phyloP scores from a whole-genome alignment of 2,329 filamentous ascomycete genomes.

The Paramyrothecium sp. region DNA sequence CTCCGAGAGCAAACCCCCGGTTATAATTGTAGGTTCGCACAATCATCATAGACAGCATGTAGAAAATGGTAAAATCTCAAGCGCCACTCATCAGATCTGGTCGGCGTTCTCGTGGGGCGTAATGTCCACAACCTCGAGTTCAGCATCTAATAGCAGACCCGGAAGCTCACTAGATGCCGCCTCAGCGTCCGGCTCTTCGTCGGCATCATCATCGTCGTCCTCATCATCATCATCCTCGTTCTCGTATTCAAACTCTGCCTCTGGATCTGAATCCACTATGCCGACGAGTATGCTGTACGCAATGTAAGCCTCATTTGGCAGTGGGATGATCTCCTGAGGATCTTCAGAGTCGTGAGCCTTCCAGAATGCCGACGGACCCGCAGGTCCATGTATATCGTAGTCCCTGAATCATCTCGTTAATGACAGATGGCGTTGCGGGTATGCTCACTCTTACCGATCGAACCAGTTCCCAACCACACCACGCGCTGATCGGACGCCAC shows the following conservation, averaged over 20 bases:
- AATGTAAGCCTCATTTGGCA: background rate
- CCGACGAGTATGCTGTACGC: background rate
- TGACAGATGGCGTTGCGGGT: background rate
- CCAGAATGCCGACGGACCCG: conserved; percentile 76
- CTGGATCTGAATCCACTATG: background rate
- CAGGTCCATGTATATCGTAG: conserved; percentile 66
- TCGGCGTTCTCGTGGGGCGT: background rate
- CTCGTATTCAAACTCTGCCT: conserved; percentile 12
- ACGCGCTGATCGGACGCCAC: conserved; percentile 61
- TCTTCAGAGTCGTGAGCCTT: conserved; percentile 58
- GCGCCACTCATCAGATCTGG: background rate
- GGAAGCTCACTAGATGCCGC: conserved; percentile 11
- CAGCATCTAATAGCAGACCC: conserved; percentile 16
- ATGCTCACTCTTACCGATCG: conserved; percentile 54
- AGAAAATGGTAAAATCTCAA: background rate
- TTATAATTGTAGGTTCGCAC: conserved; percentile 9
- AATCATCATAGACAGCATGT: conserved; percentile 26
- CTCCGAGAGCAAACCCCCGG: too few relatives aligned
- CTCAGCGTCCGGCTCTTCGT: conserved; percentile 9
- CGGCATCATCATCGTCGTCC: conserved; percentile 9
- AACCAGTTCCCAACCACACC: conserved; percentile 78
- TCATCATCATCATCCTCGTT: conserved; percentile 14
- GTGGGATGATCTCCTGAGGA: conserved; percentile 15
- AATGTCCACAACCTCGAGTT: conserved; percentile 13
- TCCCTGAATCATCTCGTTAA: conserved; percentile 41